Conservation (phyloP, 2,329 filamentous ascomycete genomes). For the Tolypocladium album region DNA sequence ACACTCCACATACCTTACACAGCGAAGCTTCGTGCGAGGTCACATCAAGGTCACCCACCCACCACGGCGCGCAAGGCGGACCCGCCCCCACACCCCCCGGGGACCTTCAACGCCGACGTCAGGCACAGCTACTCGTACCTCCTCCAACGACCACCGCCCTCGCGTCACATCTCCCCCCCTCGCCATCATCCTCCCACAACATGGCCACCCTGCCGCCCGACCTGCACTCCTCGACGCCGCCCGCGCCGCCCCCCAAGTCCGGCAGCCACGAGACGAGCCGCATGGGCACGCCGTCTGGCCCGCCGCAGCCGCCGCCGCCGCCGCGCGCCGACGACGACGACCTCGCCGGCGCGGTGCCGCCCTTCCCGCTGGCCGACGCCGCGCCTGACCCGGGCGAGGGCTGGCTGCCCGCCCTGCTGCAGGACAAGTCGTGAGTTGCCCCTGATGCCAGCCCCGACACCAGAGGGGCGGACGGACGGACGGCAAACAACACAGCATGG, state of each 20-base stretch:
- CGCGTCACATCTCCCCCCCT: no score
- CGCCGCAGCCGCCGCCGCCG: conserved; percentile 28
- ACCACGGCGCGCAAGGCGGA: not conserved
- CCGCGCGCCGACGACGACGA: conserved; percentile 7
- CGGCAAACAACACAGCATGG: no score
- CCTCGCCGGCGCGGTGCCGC: conserved; percentile 12
- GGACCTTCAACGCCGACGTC: not conserved
- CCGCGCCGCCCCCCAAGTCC: conserved; percentile 62
- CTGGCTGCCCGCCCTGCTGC: conserved; percentile 68
- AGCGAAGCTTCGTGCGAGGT: not conserved
- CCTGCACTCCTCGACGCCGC: conserved; percentile 33
- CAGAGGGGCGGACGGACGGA: no score
- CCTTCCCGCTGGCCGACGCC: conserved; percentile 11
- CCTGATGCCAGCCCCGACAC: no score
- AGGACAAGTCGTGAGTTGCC: conserved; percentile 81
- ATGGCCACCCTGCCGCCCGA: conserved; percentile 20
- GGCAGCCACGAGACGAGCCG: conserved; percentile 58
- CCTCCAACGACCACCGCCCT: not conserved
- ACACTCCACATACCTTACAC: no score
- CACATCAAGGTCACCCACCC: no score
- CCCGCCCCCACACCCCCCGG: not conserved
- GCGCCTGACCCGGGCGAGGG: conserved; percentile 52
- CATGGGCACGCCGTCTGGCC: conserved; percentile 49
- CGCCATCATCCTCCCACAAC: not conserved
- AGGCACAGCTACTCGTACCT: not conserved